Percentiles rank a stretch among this genome's conserved stretches.
Evolutionary conservation across 2,329 filamentous ascomycete genomes (phyloP).

Genomic region (Aspergillus sergii): DNA sequence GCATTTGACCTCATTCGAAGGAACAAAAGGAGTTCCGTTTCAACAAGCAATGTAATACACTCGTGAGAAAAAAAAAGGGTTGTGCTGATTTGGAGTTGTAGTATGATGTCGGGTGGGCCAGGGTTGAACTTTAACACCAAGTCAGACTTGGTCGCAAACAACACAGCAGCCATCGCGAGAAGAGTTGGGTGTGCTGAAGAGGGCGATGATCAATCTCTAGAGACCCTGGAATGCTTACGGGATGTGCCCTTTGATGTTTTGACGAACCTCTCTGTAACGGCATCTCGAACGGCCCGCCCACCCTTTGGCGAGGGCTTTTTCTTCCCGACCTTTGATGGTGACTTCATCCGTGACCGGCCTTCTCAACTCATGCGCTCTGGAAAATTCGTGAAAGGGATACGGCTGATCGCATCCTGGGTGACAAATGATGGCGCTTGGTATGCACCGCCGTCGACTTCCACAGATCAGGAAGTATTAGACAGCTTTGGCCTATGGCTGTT

Average conservation of each 20-base stretch:
- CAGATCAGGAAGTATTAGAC: conserved; percentile 19
- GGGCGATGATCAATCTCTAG: conserved; percentile 4
- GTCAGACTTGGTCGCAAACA: conserved; percentile 25
- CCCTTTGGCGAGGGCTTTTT: conserved; percentile 24
- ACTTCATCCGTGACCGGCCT: conserved; percentile 28
- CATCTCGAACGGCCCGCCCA: conserved; percentile 22
- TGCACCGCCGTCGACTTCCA: conserved; percentile 13
- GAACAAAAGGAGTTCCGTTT: conserved; percentile 28
- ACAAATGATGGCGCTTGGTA: conserved; percentile 25
- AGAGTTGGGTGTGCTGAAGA: conserved; percentile 15
- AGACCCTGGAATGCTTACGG: conserved; percentile 26
- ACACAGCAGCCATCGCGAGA: conserved; percentile 26
- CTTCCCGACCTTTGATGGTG: conserved; percentile 27
- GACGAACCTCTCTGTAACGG: conserved; percentile 29
- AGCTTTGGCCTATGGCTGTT: conserved; percentile 22
- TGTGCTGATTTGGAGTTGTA: conserved; percentile 8
- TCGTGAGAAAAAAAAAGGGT: neutral
- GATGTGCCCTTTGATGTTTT: conserved; percentile 16
- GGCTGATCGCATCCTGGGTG: conserved; percentile 22
- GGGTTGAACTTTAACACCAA: conserved; percentile 34
- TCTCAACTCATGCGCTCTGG: conserved; percentile 29
- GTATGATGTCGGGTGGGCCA: conserved; percentile 33
- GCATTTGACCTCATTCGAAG: conserved; percentile 29
- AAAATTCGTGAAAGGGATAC: conserved; percentile 22
- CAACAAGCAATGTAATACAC: conserved; percentile 31